A percentile compares a stretch with the other conserved stretches of the same genome.
phyloP scores from a whole-genome alignment of 108 stramenopile genomes.

The Discostella pseudostelligera region DNA sequence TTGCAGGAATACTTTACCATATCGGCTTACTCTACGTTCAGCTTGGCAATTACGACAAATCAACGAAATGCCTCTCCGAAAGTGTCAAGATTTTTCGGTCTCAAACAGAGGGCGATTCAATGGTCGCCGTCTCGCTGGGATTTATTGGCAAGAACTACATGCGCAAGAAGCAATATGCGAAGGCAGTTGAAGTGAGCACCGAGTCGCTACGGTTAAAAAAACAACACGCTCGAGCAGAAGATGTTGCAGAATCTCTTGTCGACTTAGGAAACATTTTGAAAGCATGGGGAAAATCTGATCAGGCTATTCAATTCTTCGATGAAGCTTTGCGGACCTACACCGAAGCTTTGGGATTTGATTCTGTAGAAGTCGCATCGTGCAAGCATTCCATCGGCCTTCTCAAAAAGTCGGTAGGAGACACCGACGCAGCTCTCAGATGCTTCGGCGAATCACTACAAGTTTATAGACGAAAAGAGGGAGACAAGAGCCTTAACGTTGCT shows the following conservation, averaged over 20 bases:
- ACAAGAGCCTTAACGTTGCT: conserved; percentile 42
- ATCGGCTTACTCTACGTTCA: conserved; percentile 65
- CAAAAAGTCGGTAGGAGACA: conserved; percentile 49
- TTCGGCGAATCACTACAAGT: conserved; percentile 58
- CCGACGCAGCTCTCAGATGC: conserved; percentile 45
- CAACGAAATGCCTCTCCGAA: conserved; percentile 61
- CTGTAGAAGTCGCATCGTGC: conserved; percentile 59
- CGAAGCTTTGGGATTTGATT: conserved; percentile 51
- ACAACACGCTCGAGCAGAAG: conserved; percentile 11
- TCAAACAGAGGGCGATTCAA: conserved; percentile 44
- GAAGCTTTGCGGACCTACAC: conserved; percentile 41
- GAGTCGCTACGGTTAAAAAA: conserved; percentile 40
- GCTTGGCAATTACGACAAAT: conserved; percentile 56
- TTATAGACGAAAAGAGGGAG: conserved; percentile 35
- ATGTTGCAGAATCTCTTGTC: conserved; percentile 29
- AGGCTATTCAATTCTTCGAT: conserved; percentile 44
- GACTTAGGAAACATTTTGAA: conserved; percentile 40
- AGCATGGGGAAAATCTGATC: conserved; percentile 44
- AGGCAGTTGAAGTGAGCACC: conserved; percentile 50
- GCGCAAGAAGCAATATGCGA: conserved; percentile 38
- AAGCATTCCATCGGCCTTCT: conserved; percentile 61
- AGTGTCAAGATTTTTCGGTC: conserved; percentile 57
- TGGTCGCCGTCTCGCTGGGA: conserved; percentile 52
- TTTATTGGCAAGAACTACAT: conserved; percentile 59
- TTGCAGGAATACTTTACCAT: conserved; percentile 61